These are phyloP conservation scores for Tricholomella constricta DNA, from an alignment of 768 basidiomycete genomes.

Conservation along the genomic window DNA sequence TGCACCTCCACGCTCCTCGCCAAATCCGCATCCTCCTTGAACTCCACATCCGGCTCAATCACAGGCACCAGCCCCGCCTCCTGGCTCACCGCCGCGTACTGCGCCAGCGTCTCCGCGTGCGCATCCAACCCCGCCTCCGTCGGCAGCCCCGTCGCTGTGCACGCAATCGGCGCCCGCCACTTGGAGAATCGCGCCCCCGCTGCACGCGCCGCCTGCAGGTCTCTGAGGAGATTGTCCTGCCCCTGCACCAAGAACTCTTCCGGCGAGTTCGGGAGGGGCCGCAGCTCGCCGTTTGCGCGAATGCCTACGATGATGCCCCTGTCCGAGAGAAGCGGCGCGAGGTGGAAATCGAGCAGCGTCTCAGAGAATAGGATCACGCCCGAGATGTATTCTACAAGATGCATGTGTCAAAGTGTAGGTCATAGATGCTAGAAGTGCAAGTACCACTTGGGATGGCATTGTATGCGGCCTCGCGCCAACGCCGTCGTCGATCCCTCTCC, in stretches of 20 bases:
- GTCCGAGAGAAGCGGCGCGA: slow-evolving; percentile 43
- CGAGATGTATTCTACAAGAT: slow-evolving; percentile 44
- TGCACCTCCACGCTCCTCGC: slow-evolving; percentile 48
- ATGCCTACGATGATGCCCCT: slow-evolving; percentile 52
- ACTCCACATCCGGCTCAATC: slow-evolving; percentile 55
- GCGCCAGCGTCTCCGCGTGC: slow-evolving; percentile 49
- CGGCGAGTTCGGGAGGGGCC: slow-evolving; percentile 44
- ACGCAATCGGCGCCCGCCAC: slow-evolving; percentile 52
- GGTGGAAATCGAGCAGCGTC: slow-evolving; percentile 50
- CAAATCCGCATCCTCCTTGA: slow-evolving; percentile 48
- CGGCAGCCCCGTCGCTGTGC: slow-evolving; percentile 42
- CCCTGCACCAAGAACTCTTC: slow-evolving; percentile 52
- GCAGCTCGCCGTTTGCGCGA: slow-evolving; percentile 51
- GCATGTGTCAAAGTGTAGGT: background rate
- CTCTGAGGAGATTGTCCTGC: slow-evolving; percentile 44
- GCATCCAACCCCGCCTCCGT: slow-evolving; percentile 42
- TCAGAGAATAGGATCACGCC: slow-evolving; percentile 54
- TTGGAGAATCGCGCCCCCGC: slow-evolving; percentile 53
- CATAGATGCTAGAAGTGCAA: slow-evolving; percentile 1
- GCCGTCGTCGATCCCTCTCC: slow-evolving; percentile 38
- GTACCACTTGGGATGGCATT: slow-evolving; percentile 42
- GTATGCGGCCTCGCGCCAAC: slow-evolving; percentile 48
- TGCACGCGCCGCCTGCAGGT: slow-evolving; percentile 42
- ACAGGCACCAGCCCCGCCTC: slow-evolving; percentile 54
- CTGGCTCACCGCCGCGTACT: slow-evolving; percentile 52